Percentiles rank a stretch among this genome's conserved stretches.
Evolutionary conservation across 305 asterid genomes (phyloP).

Genomic region (Fraxinus ornus): DNA sequence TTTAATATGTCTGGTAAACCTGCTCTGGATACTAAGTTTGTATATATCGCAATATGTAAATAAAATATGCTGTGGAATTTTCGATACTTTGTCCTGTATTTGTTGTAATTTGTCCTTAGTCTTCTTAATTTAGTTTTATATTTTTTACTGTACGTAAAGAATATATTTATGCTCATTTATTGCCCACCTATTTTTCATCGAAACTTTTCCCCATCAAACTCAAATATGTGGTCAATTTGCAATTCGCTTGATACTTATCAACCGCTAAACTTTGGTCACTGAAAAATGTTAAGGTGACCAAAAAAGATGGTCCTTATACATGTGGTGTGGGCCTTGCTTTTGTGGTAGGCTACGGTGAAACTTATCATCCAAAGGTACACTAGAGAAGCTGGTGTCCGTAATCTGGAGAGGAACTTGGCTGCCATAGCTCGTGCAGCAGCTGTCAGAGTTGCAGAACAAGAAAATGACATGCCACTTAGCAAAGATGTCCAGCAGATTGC

Average conservation of each 20-base stretch:
- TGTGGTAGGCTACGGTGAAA: slow-evolving; percentile 71
- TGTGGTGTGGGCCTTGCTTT: slow-evolving; percentile 19
- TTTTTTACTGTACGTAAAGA: background rate
- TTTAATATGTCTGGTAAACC: background rate
- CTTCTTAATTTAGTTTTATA: background rate
- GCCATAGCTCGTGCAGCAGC: slow-evolving; percentile 99
- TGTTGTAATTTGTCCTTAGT: background rate
- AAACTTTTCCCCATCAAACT: background rate
- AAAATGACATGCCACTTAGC: slow-evolving; percentile 68
- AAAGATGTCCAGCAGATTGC: slow-evolving; percentile 82
- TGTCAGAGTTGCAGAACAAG: slow-evolving; percentile 88
- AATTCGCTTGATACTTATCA: background rate
- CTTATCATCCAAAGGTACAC: slow-evolving; percentile 90
- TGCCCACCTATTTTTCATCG: background rate
- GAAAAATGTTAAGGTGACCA: background rate
- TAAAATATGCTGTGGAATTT: background rate
- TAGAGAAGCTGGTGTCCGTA: slow-evolving; percentile 99
- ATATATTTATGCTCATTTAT: background rate
- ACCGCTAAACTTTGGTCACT: background rate
- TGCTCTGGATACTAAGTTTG: background rate
- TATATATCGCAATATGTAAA: background rate
- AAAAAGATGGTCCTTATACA: slow-evolving; percentile 16
- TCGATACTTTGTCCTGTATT: background rate
- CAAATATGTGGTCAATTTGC: background rate
- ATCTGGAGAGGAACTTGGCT: slow-evolving; percentile 90